phyloP scores from a whole-genome alignment of 2,329 filamentous ascomycete genomes.

The Alternaria brassicicola region DNA sequence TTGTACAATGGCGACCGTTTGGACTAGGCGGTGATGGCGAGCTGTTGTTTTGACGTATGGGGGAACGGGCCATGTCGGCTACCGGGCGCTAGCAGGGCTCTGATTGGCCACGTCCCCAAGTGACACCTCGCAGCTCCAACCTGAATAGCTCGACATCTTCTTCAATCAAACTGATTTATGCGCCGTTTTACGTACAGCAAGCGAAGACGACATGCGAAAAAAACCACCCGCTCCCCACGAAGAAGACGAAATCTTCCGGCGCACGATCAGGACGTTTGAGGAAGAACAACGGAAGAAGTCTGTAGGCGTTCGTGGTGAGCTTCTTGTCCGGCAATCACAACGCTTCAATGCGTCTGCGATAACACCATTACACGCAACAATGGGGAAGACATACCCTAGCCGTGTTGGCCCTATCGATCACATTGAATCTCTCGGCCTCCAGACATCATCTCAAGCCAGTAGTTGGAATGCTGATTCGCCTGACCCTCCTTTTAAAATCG shows the following conservation, averaged over 20 bases:
- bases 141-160: not conserved
- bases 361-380: not conserved
- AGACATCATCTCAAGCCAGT: not conserved
- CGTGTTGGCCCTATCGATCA: not conserved
- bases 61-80: not conserved
- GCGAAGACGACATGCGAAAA: not conserved
- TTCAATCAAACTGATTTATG: not conserved
- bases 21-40: not conserved
- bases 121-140: not conserved
- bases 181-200: not conserved
- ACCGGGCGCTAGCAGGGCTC: conserved; percentile 5
- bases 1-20: not conserved
- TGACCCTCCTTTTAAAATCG: not conserved
- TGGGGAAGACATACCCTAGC: not conserved
- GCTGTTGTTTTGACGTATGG: not conserved
- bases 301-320: not conserved
- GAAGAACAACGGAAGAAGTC: not conserved
- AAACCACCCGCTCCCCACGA: not conserved
- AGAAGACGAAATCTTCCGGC: not conserved
- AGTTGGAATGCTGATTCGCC: not conserved
- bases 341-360: not conserved
- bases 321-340: not conserved
- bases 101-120: not conserved
- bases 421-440: not conserved
- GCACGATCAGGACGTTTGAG: not conserved